A percentile compares a stretch with the other conserved stretches of the same genome.
Evolutionary conservation across 2,329 filamentous ascomycete genomes (phyloP).

Genomic region (Zymoseptoria crescenta): DNA sequence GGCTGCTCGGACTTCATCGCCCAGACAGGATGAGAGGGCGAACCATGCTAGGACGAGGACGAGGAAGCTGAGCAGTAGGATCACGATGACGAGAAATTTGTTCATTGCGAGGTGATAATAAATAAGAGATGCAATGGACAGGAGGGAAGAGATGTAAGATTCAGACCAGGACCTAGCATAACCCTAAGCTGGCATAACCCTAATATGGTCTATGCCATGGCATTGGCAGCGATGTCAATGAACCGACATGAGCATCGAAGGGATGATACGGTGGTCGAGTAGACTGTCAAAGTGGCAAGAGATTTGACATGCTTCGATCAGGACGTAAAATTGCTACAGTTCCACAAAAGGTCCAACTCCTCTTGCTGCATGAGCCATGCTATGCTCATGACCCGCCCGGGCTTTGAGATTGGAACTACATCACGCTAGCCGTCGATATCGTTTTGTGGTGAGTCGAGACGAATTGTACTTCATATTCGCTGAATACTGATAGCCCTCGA

Average conservation of each 20-base stretch:
- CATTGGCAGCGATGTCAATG: neutral
- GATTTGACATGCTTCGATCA: neutral
- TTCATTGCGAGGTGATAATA: conserved; percentile 9
- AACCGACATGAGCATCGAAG: neutral
- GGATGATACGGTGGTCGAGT: neutral
- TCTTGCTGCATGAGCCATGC: neutral
- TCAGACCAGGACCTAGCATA: neutral
- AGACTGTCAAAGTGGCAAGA: neutral
- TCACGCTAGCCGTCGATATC: no score
- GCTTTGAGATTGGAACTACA: neutral
- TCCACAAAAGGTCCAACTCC: neutral
- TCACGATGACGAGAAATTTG: conserved; percentile 14
- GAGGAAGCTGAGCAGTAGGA: conserved; percentile 18
- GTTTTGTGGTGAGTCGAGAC: neutral
- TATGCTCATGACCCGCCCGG: no score
- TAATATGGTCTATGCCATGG: neutral
- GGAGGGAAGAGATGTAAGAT: neutral
- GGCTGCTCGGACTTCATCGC: conserved; percentile 44
- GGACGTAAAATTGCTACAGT: neutral
- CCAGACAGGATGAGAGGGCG: conserved; percentile 48
- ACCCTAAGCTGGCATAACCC: neutral
- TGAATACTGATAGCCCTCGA: neutral
- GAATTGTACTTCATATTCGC: neutral
- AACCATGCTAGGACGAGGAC: conserved; percentile 38
- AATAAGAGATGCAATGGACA: neutral